Percentiles rank a stretch among this genome's conserved stretches.
Evolutionary conservation across 805 yeast species (phyloP).

Genomic region (Komagataella ulmi): DNA sequence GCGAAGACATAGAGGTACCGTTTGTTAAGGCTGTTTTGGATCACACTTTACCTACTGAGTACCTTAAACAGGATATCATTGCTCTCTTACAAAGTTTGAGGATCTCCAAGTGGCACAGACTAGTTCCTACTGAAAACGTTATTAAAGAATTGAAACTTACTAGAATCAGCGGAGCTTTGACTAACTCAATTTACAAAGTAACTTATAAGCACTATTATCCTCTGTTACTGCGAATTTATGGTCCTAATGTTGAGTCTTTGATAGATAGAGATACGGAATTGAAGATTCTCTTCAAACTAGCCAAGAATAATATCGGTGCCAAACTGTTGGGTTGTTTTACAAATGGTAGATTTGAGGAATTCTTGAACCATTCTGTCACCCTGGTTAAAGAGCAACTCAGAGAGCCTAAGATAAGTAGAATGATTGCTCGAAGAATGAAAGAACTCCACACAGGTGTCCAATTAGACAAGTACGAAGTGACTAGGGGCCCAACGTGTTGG

Average conservation of each 20-base stretch:
- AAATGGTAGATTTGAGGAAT: conserved; percentile 93
- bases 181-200: conserved; percentile 77
- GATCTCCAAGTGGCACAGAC: conserved; percentile 70
- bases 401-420: conserved; percentile 60
- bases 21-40: conserved; percentile 48
- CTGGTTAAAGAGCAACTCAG: conserved; percentile 63
- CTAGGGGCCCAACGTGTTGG: conserved; percentile 60
- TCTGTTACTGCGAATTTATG: conserved; percentile 71
- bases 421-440: conserved; percentile 93
- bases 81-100: conserved; percentile 47
- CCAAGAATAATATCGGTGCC: conserved; percentile 77
- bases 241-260: conserved; percentile 72
- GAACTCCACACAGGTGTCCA: conserved; percentile 78
- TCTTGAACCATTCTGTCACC: conserved; percentile 69
- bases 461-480: conserved; percentile 41
- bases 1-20: neutral
- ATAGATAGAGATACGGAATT: conserved; percentile 82
- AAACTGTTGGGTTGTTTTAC: conserved; percentile 75
- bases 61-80: conserved; percentile 71
- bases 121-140: conserved; percentile 19
- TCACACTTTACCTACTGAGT: conserved; percentile 67
- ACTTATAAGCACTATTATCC: conserved; percentile 31
- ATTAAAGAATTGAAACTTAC: conserved; percentile 34
- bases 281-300: conserved; percentile 55
- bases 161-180: conserved; percentile 85